These are phyloP conservation scores for Blastobotrys aristatus DNA, from an alignment of 1,139 yeast species.

Conservation along the genomic window DNA sequence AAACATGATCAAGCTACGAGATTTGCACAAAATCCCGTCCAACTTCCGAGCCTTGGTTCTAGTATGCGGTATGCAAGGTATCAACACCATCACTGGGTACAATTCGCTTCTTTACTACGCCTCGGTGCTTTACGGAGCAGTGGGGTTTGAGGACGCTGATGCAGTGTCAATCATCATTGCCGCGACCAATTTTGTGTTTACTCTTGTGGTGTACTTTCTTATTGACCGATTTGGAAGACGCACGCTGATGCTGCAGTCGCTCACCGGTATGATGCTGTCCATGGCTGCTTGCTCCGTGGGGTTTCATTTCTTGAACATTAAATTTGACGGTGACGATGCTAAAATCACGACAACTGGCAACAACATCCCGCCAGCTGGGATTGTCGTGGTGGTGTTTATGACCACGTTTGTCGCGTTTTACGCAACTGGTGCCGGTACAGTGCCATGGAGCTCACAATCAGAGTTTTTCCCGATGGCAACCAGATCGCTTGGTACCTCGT, in stretches of 20 bases:
- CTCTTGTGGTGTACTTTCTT: conserved; percentile 72
- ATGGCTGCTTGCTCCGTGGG: conserved; percentile 78
- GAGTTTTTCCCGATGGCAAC: conserved; percentile 91
- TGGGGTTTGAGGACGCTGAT: conserved; percentile 80
- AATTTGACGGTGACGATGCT: conserved; percentile 48
- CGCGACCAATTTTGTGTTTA: conserved; percentile 85
- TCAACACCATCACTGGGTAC: conserved; percentile 94
- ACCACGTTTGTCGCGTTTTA: conserved; percentile 82
- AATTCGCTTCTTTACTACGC: conserved; percentile 93
- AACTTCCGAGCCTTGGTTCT: conserved; percentile 82
- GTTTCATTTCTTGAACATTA: conserved; percentile 64
- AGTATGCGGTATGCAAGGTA: conserved; percentile 90
- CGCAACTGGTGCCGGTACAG: conserved; percentile 92
- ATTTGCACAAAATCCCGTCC: conserved; percentile 66
- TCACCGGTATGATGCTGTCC: conserved; percentile 78
- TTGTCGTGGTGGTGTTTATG: conserved; percentile 78
- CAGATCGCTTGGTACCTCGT: conserved; percentile 86
- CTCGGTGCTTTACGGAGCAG: conserved; percentile 80
- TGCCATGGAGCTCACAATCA: conserved; percentile 92
- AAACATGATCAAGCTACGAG: conserved; percentile 41
- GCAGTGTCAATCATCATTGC: conserved; percentile 93
- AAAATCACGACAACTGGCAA: conserved; percentile 41
- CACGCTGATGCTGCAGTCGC: conserved; percentile 61
- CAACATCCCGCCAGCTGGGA: conserved; percentile 71
- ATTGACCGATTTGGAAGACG: conserved; percentile 88